Base-by-base conservation (phyloP, 176 grass and related monocot genomes). In the Leersia perrieri region DNA sequence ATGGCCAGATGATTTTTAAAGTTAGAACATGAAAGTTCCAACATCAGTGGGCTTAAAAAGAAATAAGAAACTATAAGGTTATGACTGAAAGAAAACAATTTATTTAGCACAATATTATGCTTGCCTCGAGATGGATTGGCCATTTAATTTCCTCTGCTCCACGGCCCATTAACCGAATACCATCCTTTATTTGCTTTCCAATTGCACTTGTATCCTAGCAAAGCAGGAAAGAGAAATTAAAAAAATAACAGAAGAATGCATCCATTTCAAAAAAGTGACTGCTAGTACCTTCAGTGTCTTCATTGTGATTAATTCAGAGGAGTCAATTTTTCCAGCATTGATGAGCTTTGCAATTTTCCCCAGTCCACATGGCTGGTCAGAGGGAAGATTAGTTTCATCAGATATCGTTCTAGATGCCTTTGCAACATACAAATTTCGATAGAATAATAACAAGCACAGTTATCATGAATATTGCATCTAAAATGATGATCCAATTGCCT, bases 91-190 rank as follows among this genome's bases (percentile, higher is more conserved):
- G 32, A 23, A 57, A 74, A 79, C 3, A 33, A 26, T 33, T 55
- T 47, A 79, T 40, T 68, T 63, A 0, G 32, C 12, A 29, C 12
- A 47, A 51, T 31, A 3, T 68, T 32, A 31, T 42, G 33, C 69
- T 85, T 82, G 81, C 95, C 90, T 98, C 95, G 33, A 98, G 86
- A 73, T 98, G 95, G 82, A 94, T 91, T 5, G 90, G 95, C 95
- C 95, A 94, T 91, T 98, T 98, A 38, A 98, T 94, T 80, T 98
- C 88, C 89, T 98, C 95, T 49, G 90, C 88, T 76, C 90, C 95
- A 60, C 90, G 92, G 3, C 92, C 90, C 95, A 98, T 98, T 78
- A 98, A 89, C 33, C 92, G 91, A 80, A 98, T 93, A 55, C 95
- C 95, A 81, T 98, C 95, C 72, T 98, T 86, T 87, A 98, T 94